Evolutionary conservation across 441 rosid species (phyloP).

Genomic region (Gossypium trilobum): DNA sequence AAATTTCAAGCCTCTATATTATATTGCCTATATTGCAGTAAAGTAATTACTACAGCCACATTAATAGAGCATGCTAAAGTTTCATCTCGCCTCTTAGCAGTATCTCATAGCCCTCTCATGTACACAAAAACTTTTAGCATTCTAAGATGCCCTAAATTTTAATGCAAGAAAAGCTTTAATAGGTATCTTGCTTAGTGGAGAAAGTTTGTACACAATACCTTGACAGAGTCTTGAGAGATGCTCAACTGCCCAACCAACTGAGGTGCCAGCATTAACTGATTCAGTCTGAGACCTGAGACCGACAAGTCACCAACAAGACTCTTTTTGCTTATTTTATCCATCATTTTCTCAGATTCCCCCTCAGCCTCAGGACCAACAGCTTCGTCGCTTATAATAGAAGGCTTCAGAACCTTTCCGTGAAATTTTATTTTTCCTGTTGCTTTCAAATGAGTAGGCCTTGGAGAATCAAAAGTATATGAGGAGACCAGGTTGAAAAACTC

Average conservation of each 20-base stretch:
- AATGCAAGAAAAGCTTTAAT: not conserved
- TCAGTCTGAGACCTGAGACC: constrained; percentile 79
- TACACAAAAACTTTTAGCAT: not conserved
- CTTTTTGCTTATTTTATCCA: constrained; percentile 24
- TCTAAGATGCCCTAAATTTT: not conserved
- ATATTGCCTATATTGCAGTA: not conserved
- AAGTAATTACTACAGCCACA: not conserved
- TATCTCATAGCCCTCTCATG: not conserved
- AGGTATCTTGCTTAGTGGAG: not conserved
- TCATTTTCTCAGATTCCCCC: constrained; percentile 23
- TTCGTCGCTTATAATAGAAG: constrained; percentile 29
- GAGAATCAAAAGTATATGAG: constrained; percentile 89
- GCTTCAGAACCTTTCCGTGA: constrained; percentile 66
- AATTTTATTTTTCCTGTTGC: constrained; percentile 92
- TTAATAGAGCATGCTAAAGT: constrained; percentile 10
- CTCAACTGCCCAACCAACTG: constrained; percentile 74
- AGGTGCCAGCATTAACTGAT: constrained; percentile 92
- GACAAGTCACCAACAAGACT: constrained; percentile 84
- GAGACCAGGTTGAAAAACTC: constrained; percentile 90
- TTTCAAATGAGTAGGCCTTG: constrained; percentile 87
- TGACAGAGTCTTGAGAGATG: constrained; percentile 60
- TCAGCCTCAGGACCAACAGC: constrained; percentile 28
- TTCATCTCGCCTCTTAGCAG: not conserved
- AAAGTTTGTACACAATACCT: constrained; percentile 41
- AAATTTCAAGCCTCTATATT: not conserved